A percentile compares a stretch with the other conserved stretches of the same genome.
Conservation (phyloP, 202 grass and related monocot genomes). For the Carex sylvatica region DNA sequence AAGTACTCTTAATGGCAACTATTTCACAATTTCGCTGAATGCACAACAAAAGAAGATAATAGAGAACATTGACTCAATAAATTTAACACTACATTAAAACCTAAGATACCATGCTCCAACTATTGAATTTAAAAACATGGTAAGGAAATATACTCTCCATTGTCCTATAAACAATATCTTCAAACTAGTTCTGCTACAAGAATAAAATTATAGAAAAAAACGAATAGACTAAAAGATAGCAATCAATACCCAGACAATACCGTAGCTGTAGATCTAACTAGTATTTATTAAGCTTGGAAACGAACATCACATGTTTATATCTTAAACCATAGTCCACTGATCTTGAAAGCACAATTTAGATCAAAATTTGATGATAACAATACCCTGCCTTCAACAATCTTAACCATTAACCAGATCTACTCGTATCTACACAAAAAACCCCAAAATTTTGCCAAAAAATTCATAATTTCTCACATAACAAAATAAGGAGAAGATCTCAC, state of each 20-base stretch:
- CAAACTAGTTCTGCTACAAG: background rate
- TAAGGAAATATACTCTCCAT: background rate
- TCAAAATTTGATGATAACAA: background rate
- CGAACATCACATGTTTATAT: background rate
- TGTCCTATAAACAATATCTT: background rate
- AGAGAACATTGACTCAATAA: background rate
- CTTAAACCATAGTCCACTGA: background rate
- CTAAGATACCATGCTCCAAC: background rate
- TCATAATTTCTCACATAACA: background rate
- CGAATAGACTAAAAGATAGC: background rate
- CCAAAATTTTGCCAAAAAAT: slow-evolving; percentile 14
- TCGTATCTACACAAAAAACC: background rate
- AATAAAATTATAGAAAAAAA: background rate
- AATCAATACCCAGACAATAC: background rate
- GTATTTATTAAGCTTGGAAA: background rate
- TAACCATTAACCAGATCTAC: slow-evolving; percentile 41
- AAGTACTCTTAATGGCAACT: too few species aligned
- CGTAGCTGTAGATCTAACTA: background rate
- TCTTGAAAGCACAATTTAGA: background rate
- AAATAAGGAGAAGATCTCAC: slow-evolving; percentile 1
- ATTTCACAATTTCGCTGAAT: background rate
- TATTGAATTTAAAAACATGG: background rate
- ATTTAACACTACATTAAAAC: background rate
- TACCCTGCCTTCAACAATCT: background rate
- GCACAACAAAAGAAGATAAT: background rate